Base-by-base conservation (phyloP, 176 grass and related monocot genomes). In the Triticum timopheevii region DNA sequence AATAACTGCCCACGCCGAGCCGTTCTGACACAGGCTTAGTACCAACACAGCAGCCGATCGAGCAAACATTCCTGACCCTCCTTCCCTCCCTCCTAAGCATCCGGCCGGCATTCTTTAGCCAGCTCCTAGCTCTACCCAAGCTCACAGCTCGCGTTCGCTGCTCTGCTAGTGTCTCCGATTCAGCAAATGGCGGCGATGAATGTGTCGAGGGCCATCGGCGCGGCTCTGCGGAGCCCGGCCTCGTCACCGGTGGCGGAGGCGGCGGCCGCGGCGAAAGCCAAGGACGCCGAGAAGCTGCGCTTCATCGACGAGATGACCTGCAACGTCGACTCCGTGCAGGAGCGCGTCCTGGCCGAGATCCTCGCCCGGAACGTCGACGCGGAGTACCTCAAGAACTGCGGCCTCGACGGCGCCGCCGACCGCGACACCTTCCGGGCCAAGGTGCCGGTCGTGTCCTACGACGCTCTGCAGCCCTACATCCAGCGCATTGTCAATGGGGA, bases 381-480 rank as follows among this genome's bases (percentile, higher is more conserved):
- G 23, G 96, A 98, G 93, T 98, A 98, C 89, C 89, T 98, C n/a
- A 25, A 13, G n/a, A 79, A 80, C 49, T 93, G 70, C 88, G 78
- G 82, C 36, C 82, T 98, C 61, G 67, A 20, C 86, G 86, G 88
- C 59, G 83, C 88, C n/a, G 74, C 86, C 49, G 92, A 96, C 80
- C 93, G 93, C 70, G 88, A 65, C 23, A 20, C 88, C 7, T 98
- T 98, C 90, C 93, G 95, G 25, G 88, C 80, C 78, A 92, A 82
- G 88, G 89, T 96, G 40, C 96, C 96, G 2, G 87, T 98, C 5
- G 96, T 94, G 1, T 91, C 92, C 28, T 98, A 98, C 82, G 96
- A 98, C 86, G 96, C 95, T 65, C 88, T 98, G 82, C 88, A 98
- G 81, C 93, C 93, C 8, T 95, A 96, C 77, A 98, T 98, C 84